These are phyloP conservation scores for Haplosporangium gracile DNA, from an alignment of 192 early-diverging fungal species.

Conservation along the genomic window DNA sequence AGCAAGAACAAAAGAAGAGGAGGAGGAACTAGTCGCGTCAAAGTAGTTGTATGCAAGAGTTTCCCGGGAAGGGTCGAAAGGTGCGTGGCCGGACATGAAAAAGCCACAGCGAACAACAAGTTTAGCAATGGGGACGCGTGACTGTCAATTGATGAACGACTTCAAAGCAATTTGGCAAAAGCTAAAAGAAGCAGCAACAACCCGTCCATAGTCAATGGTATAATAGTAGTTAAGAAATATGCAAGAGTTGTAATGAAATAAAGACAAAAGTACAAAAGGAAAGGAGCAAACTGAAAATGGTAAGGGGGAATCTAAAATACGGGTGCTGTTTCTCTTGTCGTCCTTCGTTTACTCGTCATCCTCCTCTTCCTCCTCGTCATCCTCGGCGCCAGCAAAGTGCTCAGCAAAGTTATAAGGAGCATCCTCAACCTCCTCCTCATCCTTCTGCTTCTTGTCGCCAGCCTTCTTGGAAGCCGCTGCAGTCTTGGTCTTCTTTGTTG, in stretches of 20 bases:
- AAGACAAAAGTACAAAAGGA: slow-evolving; percentile 10
- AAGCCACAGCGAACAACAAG: slow-evolving; percentile 6
- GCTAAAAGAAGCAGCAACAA: background rate
- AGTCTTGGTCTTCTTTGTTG: slow-evolving; percentile 48
- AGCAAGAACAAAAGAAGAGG: background rate
- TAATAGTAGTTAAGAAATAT: background rate
- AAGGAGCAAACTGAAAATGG: background rate
- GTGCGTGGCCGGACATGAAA: background rate
- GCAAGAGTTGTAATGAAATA: slow-evolving; percentile 9
- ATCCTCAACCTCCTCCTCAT: slow-evolving; percentile 24
- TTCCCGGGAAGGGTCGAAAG: background rate
- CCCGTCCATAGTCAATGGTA: background rate
- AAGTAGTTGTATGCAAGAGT: background rate
- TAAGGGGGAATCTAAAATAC: slow-evolving; percentile 7
- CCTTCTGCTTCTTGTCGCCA: slow-evolving; percentile 25
- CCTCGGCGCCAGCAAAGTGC: slow-evolving; percentile 23
- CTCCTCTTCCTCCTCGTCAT: slow-evolving; percentile 23
- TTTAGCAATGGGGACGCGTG: background rate
- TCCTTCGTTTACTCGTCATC: slow-evolving; percentile 23
- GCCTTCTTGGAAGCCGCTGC: slow-evolving; percentile 26
- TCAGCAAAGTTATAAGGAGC: slow-evolving; percentile 54
- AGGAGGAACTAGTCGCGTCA: background rate
- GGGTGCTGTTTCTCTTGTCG: slow-evolving; percentile 18
- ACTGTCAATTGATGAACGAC: background rate
- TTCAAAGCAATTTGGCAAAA: background rate